These are phyloP conservation scores for Marasmius oreades DNA, from an alignment of 1,284 basidiomycete species.

Conservation along the genomic window DNA sequence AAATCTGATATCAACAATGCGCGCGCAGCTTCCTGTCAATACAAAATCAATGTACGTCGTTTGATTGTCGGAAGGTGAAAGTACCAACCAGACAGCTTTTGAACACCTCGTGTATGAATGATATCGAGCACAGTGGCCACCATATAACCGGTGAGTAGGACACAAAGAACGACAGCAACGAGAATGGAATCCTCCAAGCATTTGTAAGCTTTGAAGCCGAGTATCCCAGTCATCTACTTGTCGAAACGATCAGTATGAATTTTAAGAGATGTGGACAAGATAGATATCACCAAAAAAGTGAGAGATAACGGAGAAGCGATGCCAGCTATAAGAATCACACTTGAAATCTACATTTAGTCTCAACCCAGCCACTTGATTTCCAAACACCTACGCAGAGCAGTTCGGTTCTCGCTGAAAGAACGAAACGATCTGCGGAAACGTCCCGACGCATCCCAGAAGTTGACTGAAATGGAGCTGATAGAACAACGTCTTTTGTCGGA, in stretches of 20 bases:
- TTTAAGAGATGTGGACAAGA: not conserved
- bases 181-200: slow-evolving; percentile 56
- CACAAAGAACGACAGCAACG: slow-evolving; percentile 39
- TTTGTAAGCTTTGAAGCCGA: slow-evolving; percentile 65
- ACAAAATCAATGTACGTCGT: not conserved
- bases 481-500: slow-evolving; percentile 60
- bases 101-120: slow-evolving; percentile 32
- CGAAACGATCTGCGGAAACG: slow-evolving; percentile 41
- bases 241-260: slow-evolving; percentile 3
- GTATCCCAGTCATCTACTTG: slow-evolving; percentile 56
- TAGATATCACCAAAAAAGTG: slow-evolving; percentile 39
- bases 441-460: slow-evolving; percentile 43
- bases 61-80: not conserved
- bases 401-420: slow-evolving; percentile 39
- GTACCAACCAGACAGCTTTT: slow-evolving; percentile 43
- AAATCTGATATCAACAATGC: slow-evolving; percentile 30
- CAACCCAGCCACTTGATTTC: not conserved
- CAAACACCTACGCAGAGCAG: slow-evolving; percentile 27
- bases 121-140: slow-evolving; percentile 41
- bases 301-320: slow-evolving; percentile 38
- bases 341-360: slow-evolving; percentile 17
- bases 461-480: slow-evolving; percentile 56
- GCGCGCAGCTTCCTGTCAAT: slow-evolving; percentile 35
- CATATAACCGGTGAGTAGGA: slow-evolving; percentile 41
- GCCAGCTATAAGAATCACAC: slow-evolving; percentile 36